Evolutionary conservation across 2,329 filamentous ascomycete species (phyloP).

Genomic region (Beauveria rudraprayagi): DNA sequence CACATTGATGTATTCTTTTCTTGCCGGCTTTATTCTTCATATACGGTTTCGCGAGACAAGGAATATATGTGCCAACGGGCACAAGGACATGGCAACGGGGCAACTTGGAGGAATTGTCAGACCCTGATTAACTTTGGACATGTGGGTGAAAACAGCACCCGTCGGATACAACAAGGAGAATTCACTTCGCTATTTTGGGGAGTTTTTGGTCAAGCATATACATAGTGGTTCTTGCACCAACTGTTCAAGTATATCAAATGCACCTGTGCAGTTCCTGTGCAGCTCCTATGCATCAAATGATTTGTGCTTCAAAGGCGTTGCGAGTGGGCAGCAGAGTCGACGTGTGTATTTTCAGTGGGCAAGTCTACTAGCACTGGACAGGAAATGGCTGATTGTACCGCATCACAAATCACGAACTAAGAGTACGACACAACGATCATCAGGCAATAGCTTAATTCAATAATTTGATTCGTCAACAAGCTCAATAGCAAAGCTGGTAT

Average conservation of each 20-base stretch:
- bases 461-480: background rate
- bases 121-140: background rate
- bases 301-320: no score
- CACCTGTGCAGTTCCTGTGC: no score
- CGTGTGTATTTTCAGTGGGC: no score
- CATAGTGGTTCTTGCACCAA: no score
- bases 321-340: no score
- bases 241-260: background rate
- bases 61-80: background rate
- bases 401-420: no score
- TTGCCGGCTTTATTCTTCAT: background rate
- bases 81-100: no score
- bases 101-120: background rate
- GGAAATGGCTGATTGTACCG: no score
- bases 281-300: no score
- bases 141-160: constrained; percentile 3
- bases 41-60: background rate
- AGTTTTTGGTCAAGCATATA: background rate
- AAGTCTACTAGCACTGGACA: no score
- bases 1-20: background rate
- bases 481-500: constrained; percentile 1
- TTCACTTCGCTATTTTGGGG: background rate
- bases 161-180: background rate
- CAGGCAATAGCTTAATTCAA: background rate
- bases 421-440: background rate